Conservation (phyloP, 1,284 basidiomycete species). For the Irpex rosettiformis region DNA sequence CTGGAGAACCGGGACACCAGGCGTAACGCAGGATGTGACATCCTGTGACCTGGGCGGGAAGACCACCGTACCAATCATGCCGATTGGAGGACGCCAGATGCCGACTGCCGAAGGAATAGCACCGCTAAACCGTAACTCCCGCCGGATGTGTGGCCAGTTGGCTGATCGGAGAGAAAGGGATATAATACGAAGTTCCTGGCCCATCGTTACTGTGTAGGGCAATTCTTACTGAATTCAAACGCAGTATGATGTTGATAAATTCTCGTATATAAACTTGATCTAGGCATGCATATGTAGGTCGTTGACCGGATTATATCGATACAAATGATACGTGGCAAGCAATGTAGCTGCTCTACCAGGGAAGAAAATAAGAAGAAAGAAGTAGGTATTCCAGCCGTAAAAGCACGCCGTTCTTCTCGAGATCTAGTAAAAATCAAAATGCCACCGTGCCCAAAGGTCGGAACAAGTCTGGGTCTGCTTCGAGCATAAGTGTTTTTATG, state of each 20-base stretch:
- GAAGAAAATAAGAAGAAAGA: not conserved
- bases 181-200: too few species aligned
- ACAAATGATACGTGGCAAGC: not conserved
- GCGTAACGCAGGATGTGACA: not conserved
- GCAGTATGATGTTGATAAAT: too few species aligned
- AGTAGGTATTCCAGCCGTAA: not conserved
- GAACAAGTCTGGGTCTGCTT: constrained; percentile 12
- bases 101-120: too few species aligned
- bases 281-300: not conserved
- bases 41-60: not conserved
- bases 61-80: not conserved
- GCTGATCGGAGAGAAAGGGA: too few species aligned
- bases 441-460: not conserved
- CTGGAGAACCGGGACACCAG: not conserved
- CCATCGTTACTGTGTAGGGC: too few species aligned
- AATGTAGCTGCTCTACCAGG: not conserved
- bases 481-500: constrained; percentile 15
- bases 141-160: too few species aligned
- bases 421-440: not conserved
- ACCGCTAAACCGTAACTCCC: too few species aligned
- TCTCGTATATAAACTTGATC: not conserved
- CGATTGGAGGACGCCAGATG: too few species aligned
- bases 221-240: too few species aligned
- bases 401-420: not conserved
- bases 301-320: not conserved